phyloP scores from a whole-genome alignment of 2,329 filamentous ascomycete species.

The Zopfia rhizophila region DNA sequence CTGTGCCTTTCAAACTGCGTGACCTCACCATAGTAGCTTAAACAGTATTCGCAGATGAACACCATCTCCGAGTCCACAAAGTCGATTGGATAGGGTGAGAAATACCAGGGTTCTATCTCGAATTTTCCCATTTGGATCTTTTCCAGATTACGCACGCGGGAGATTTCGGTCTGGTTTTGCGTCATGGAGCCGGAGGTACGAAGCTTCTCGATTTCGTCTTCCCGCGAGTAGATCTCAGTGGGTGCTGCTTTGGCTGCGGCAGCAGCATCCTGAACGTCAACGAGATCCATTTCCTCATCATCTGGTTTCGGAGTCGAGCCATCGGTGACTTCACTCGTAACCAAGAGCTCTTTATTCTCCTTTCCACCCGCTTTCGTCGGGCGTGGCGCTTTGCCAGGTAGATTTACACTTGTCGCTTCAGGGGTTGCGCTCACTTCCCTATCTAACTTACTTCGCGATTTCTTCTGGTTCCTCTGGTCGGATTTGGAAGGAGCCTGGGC shows the following conservation, averaged over 20 bases:
- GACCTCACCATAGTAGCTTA: constrained; percentile 86
- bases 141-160: constrained; percentile 92
- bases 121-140: constrained; percentile 93
- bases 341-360: constrained; percentile 65
- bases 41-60: constrained; percentile 97
- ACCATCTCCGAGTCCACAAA: constrained; percentile 91
- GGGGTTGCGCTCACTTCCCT: constrained; percentile 67
- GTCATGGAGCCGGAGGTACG: constrained; percentile 97
- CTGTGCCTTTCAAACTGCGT: constrained; percentile 88
- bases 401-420: constrained; percentile 62
- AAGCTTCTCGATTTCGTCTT: constrained; percentile 96
- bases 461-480: constrained; percentile 59
- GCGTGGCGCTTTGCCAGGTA: constrained; percentile 57
- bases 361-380: constrained; percentile 69
- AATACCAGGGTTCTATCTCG: constrained; percentile 98
- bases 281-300: constrained; percentile 63
- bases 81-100: constrained; percentile 92
- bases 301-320: constrained; percentile 61
- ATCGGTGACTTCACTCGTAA: constrained; percentile 60
- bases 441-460: constrained; percentile 57
- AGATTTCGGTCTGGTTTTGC: constrained; percentile 96
- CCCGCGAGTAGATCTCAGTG: constrained; percentile 72
- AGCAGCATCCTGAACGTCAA: constrained; percentile 63
- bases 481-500: constrained; percentile 55
- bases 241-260: constrained; percentile 63